A percentile compares a stretch with the other conserved stretches of the same genome.
Conservation (phyloP, 1,284 basidiomycete species). For the Kalmanozyma brasiliensis region DNA sequence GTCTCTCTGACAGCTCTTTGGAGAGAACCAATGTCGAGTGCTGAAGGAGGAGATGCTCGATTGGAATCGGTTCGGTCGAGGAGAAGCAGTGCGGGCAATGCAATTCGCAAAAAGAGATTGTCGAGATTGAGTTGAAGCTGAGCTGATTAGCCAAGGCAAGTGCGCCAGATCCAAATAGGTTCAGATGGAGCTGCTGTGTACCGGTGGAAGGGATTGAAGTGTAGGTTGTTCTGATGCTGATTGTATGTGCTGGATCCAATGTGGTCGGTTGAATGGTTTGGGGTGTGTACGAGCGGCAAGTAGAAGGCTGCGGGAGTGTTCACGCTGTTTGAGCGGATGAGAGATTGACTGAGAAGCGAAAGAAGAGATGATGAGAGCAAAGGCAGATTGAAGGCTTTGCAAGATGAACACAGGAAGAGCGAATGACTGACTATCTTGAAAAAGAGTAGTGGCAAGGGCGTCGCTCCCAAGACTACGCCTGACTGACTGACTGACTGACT, state of each 20-base stretch:
- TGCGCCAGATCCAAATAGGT: too few relatives aligned
- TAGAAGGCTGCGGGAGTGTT: background rate
- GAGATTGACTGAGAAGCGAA: too few relatives aligned
- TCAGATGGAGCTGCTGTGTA: too few relatives aligned
- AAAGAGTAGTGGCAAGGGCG: conserved; percentile 24
- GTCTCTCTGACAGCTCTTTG: too few relatives aligned
- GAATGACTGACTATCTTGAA: conserved; percentile 2
- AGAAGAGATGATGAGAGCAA: conserved; percentile 4
- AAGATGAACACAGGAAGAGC: conserved; percentile 4
- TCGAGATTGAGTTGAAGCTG: conserved; percentile 2
- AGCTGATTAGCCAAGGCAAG: conserved; percentile 1
- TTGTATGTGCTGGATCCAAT: background rate
- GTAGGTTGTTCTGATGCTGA: background rate
- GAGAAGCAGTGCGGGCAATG: too few relatives aligned
- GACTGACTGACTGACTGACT: background rate
- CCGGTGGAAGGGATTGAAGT: background rate
- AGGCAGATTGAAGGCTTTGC: background rate
- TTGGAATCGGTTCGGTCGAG: too few relatives aligned
- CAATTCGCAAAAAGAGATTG: background rate
- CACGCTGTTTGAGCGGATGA: too few relatives aligned
- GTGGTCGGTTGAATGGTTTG: conserved; percentile 4
- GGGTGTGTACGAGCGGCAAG: background rate
- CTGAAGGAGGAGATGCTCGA: too few relatives aligned
- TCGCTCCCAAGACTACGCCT: conserved; percentile 4
- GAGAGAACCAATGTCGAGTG: too few relatives aligned